phyloP scores from a whole-genome alignment of 306 rosid genomes.

The Castanospermum australe region DNA sequence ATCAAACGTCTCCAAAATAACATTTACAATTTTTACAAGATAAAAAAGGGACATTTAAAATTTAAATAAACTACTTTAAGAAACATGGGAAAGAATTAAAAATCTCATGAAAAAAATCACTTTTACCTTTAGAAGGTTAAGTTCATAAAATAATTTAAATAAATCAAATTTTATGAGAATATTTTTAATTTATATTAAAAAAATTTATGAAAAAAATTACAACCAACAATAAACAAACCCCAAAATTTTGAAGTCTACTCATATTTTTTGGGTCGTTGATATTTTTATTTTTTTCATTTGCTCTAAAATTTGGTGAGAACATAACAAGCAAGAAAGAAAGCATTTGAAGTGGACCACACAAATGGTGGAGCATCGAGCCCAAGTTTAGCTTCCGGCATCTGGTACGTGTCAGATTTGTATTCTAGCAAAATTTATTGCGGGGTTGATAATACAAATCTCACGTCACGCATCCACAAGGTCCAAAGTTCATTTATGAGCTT shows the following conservation, averaged over 20 bases:
- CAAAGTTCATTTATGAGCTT: constrained; percentile 46
- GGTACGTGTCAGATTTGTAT: constrained; percentile 44
- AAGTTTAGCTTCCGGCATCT: constrained; percentile 1
- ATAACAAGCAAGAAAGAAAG: constrained; percentile 14
- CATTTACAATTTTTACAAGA: background rate
- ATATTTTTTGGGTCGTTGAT: background rate
- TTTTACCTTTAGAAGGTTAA: too few species aligned
- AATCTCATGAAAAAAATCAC: background rate
- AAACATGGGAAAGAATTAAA: background rate
- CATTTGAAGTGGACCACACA: constrained; percentile 13
- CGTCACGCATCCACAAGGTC: constrained; percentile 41
- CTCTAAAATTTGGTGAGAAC: constrained; percentile 18
- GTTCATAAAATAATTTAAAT: too few species aligned
- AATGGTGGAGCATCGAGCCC: constrained; percentile 26
- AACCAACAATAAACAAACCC: background rate
- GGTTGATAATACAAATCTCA: constrained; percentile 32
- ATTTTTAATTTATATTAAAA: too few species aligned
- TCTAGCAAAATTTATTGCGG: constrained; percentile 36
- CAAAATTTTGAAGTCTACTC: background rate
- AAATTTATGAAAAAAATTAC: too few species aligned
- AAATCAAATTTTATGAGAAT: too few species aligned
- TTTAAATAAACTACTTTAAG: background rate
- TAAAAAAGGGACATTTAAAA: background rate
- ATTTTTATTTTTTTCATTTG: background rate
- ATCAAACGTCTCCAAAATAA: background rate